Evolutionary conservation across 2,329 filamentous ascomycete species (phyloP).

Genomic region (Fusarium irregulare): DNA sequence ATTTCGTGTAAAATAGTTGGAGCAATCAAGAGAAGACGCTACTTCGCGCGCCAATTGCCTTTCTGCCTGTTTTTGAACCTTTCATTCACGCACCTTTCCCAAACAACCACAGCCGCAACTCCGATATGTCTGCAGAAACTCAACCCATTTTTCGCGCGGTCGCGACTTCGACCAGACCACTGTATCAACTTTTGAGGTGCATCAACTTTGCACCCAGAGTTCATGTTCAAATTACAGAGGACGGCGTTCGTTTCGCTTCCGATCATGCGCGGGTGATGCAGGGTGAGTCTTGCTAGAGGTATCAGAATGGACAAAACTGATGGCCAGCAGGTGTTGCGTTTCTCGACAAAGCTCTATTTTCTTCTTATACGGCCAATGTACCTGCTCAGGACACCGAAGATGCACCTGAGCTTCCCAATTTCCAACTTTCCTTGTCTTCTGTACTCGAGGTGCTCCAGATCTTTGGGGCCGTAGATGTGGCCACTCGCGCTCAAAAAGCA

Average conservation of each 20-base stretch:
- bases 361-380: constrained; percentile 79
- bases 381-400: constrained; percentile 53
- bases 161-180: constrained; percentile 79
- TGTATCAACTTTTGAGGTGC: constrained; percentile 71
- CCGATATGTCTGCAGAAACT: constrained; percentile 49
- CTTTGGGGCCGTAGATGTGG: constrained; percentile 83
- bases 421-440: constrained; percentile 87
- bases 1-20: constrained; percentile 54
- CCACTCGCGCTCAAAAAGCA: constrained; percentile 66
- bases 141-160: constrained; percentile 77
- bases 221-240: constrained; percentile 79
- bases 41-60: constrained; percentile 46
- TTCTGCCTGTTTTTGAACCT: constrained; percentile 41
- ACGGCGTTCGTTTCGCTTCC: constrained; percentile 87
- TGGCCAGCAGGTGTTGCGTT: constrained; percentile 67
- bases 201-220: constrained; percentile 70
- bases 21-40: constrained; percentile 49
- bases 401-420: constrained; percentile 68
- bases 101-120: constrained; percentile 8
- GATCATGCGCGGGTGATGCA: constrained; percentile 93
- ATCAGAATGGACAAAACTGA: constrained; percentile 8
- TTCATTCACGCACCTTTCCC: constrained; percentile 17
- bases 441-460: constrained; percentile 96
- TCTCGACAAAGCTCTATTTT: constrained; percentile 89
- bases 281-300: constrained; percentile 62